A percentile compares a stretch with the other conserved stretches of the same genome.
These are phyloP conservation scores for Quillaja saponaria DNA, from an alignment of 306 rosid genomes.

Conservation along the genomic window DNA sequence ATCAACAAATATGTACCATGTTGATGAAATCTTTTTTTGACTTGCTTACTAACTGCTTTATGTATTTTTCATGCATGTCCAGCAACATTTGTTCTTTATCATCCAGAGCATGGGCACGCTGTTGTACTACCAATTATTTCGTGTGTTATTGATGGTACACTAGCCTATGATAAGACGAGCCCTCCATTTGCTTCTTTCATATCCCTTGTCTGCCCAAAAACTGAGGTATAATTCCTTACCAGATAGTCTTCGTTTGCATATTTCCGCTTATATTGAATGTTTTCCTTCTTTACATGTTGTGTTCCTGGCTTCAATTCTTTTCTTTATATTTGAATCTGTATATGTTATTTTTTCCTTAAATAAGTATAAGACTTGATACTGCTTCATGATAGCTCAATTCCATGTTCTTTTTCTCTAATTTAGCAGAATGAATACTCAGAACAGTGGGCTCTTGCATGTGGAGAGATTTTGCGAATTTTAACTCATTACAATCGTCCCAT, in stretches of 20 bases:
- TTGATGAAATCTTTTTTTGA: conserved; percentile 16
- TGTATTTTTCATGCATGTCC: conserved; percentile 41
- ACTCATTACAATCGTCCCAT: conserved; percentile 98
- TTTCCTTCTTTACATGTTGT: conserved; percentile 11
- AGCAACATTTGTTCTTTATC: conserved; percentile 95
- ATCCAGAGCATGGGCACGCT: conserved; percentile 98
- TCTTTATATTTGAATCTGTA: conserved; percentile 3
- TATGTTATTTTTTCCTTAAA: conserved; percentile 5
- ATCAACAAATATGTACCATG: conserved; percentile 18
- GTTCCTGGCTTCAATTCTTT: conserved; percentile 1
- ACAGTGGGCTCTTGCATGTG: conserved; percentile 98
- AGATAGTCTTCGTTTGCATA: conserved; percentile 18
- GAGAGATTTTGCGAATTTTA: conserved; percentile 88
- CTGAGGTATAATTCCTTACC: conserved; percentile 56
- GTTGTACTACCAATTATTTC: conserved; percentile 96
- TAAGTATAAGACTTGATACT: conserved; percentile 9
- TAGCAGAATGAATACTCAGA: conserved; percentile 87
- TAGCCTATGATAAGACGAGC: conserved; percentile 67
- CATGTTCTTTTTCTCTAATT: conserved; percentile 24
- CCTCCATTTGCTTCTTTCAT: conserved; percentile 94
- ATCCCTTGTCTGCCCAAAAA: conserved; percentile 82
- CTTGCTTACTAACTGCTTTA: conserved; percentile 38
- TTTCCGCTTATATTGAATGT: conserved; percentile 4
- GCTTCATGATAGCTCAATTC: conserved; percentile 7
- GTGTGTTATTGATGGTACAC: conserved; percentile 78